Base-by-base conservation (phyloP, 495 filamentous ascomycete species). In the Talaromyces thailandensis region DNA sequence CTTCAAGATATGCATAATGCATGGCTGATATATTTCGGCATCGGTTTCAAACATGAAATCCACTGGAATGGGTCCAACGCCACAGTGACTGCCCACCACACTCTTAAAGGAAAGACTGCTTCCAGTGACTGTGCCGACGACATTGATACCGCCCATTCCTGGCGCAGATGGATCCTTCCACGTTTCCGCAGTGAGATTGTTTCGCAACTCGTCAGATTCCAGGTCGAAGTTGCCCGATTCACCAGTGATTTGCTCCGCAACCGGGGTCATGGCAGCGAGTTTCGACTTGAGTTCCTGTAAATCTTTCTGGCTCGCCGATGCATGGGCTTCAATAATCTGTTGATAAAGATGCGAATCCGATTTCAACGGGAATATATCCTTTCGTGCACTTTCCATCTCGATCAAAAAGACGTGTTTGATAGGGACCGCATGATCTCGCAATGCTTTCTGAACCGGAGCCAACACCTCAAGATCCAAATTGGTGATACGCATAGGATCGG, bases 61-160 rank as follows among this genome's bases (percentile, higher is more conserved):
- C 6, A 75, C 71, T 3, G 74, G 69, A 3, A 77, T 66, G 18
- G 76, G 76, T 4, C 67, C 65, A n/a, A 72, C 70, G 3, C 75
- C 74, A 48, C 75, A 79, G 37, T 76, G 70, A 55, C 74, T 75
- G 24, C 71, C 68, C 5, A 76, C 52, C 5, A 71, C 62, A 21
- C 73, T 75, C 55, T 79, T 79, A 48, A 77, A 69, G 0, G 76
- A 75, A 21, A 74, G 70, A 63, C 67, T 76, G 50, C 71, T 74
- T 11, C 71, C 74, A 16, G 73, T 76, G 0, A 70, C 31, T 2
- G 69, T 63, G 3, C 71, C 73, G 21, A 70, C 66, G n/a, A 77
- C 55, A 31, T 74, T 77, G 61, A 77, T 69, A 1, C 73, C 73
- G 14, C 76, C 76, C 45, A 68, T 66, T 29, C 56, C 66, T 29